Conservation (phyloP, 2,329 filamentous ascomycete genomes). For the Septoria linicola region DNA sequence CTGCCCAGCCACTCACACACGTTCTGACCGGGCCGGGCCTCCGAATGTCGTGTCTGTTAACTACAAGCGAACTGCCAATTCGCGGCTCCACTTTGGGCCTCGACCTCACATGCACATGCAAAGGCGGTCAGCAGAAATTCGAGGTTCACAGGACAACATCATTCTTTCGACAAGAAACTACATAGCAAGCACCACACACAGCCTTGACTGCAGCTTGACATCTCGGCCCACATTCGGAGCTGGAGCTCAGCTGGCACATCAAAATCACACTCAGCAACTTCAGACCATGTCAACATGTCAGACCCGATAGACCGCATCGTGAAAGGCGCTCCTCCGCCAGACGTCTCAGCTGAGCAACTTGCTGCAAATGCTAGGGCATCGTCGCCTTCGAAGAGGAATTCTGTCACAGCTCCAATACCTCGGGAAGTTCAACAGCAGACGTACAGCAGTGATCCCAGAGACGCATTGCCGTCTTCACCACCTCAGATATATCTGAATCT, state of each 20-base stretch:
- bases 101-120: too few species aligned
- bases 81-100: too few species aligned
- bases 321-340: constrained; percentile 77
- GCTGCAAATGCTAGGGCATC: constrained; percentile 38
- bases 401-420: constrained; percentile 42
- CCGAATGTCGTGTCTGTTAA: too few species aligned
- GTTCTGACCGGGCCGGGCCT: too few species aligned
- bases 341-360: constrained; percentile 48
- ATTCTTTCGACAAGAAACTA: too few species aligned
- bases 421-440: constrained; percentile 31
- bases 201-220: too few species aligned
- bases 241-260: not conserved
- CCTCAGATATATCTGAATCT: constrained; percentile 98
- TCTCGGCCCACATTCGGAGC: too few species aligned
- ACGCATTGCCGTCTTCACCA: constrained; percentile 80
- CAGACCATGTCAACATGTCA: constrained; percentile 22
- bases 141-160: too few species aligned
- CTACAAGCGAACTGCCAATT: too few species aligned
- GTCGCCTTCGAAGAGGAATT: constrained; percentile 41
- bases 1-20: constrained; percentile 1
- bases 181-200: too few species aligned
- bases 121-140: too few species aligned
- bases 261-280: not conserved
- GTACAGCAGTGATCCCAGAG: constrained; percentile 65
- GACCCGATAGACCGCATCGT: constrained; percentile 74